A percentile compares a stretch with the other conserved stretches of the same genome.
Evolutionary conservation across 2,329 filamentous ascomycete genomes (phyloP).

Genomic region (Periconia macrospinosa): DNA sequence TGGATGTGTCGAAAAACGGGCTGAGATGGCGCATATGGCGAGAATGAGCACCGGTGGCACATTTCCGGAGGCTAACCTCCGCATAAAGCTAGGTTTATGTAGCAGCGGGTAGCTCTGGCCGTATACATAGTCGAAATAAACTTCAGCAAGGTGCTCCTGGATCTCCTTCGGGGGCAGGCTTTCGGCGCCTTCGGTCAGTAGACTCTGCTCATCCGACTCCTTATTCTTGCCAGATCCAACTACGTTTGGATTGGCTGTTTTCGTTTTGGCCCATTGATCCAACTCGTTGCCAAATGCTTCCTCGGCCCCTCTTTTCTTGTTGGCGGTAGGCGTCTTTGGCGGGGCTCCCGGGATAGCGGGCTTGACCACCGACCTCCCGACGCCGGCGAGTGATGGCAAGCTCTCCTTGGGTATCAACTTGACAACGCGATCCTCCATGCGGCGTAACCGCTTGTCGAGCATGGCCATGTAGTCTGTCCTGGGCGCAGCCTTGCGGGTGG

Average conservation of each 20-base stretch:
- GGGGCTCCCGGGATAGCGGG: slow-evolving; percentile 66
- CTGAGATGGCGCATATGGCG: slow-evolving; percentile 94
- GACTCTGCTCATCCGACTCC: slow-evolving; percentile 72
- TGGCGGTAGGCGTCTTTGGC: slow-evolving; percentile 54
- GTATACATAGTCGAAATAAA: slow-evolving; percentile 95
- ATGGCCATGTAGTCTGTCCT: slow-evolving; percentile 99
- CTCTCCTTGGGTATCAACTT: slow-evolving; percentile 91
- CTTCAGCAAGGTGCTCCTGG: slow-evolving; percentile 88
- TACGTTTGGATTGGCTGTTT: slow-evolving; percentile 54
- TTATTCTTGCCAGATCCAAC: slow-evolving; percentile 50
- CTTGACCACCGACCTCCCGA: slow-evolving; percentile 82
- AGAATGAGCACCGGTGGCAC: slow-evolving; percentile 88
- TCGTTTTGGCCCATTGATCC: slow-evolving; percentile 74
- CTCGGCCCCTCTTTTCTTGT: slow-evolving; percentile 81
- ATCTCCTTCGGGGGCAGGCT: slow-evolving; percentile 82
- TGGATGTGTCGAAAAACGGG: slow-evolving; percentile 89
- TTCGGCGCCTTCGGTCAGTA: slow-evolving; percentile 80
- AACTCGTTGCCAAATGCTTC: slow-evolving; percentile 85
- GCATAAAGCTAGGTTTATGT: slow-evolving; percentile 97
- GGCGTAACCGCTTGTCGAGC: slow-evolving; percentile 91
- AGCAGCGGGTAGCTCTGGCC: slow-evolving; percentile 93
- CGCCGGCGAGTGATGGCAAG: slow-evolving; percentile 65
- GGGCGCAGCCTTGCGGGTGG: slow-evolving; percentile 88
- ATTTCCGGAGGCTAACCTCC: slow-evolving; percentile 75
- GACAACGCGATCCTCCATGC: slow-evolving; percentile 98